Evolutionary conservation across 1,284 basidiomycete species (phyloP).

Genomic region (Schizophyllum amplum): DNA sequence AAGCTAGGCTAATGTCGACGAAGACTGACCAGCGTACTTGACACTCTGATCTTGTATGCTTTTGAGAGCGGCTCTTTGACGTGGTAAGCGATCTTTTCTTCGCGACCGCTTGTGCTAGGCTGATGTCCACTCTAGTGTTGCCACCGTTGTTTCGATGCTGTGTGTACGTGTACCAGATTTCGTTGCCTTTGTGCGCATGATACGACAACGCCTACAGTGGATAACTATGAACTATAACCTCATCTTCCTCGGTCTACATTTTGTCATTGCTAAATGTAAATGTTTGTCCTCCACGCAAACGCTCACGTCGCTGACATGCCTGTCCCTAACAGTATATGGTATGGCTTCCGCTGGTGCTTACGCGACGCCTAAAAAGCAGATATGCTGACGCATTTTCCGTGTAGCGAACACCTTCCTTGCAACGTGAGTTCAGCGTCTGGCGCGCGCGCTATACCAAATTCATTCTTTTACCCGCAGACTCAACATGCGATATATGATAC

Average conservation of each 20-base stretch:
- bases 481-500: background rate
- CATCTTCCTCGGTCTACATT: constrained; percentile 13
- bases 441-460: background rate
- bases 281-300: background rate
- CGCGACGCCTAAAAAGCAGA: too few relatives aligned
- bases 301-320: background rate
- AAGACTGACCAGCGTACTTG: constrained; percentile 33
- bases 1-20: background rate
- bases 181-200: too few relatives aligned
- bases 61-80: constrained; percentile 45
- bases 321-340: background rate
- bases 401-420: background rate
- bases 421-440: background rate
- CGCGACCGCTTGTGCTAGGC: too few relatives aligned
- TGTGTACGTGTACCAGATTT: constrained; percentile 15
- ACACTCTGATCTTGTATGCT: constrained; percentile 41
- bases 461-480: background rate
- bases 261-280: constrained; percentile 12
- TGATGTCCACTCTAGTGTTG: constrained; percentile 14
- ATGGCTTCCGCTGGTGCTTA: background rate
- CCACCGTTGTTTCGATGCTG: constrained; percentile 37
- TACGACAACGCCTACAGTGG: constrained; percentile 4
- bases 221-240: constrained; percentile 15
- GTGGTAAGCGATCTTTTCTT: constrained; percentile 15
- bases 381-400: background rate